Conservation (phyloP, 306 rosid species). For the Hippophae tibetana region DNA sequence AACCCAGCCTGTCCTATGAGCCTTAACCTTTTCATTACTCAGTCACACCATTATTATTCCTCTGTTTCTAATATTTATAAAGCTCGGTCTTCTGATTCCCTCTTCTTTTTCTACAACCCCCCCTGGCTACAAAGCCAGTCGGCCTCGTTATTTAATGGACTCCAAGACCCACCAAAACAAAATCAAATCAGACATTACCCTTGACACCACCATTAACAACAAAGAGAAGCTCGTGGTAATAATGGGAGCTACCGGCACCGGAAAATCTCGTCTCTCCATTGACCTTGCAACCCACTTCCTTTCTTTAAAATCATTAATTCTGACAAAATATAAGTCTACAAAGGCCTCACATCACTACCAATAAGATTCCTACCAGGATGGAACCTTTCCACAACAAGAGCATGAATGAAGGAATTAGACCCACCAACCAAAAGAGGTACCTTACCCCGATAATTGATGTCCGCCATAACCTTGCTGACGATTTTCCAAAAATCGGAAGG, state of each 20-base stretch:
- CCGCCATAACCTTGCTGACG: too few relatives aligned
- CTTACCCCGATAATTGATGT: too few relatives aligned
- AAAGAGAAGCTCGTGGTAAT: slow-evolving; percentile 53
- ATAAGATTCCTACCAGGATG: too few relatives aligned
- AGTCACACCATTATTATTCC: slow-evolving; percentile 9
- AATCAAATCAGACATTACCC: slow-evolving; percentile 15
- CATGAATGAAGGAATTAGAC: too few relatives aligned
- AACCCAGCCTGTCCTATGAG: slow-evolving; percentile 27
- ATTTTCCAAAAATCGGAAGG: too few relatives aligned
- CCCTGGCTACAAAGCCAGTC: slow-evolving; percentile 3
- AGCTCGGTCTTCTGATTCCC: not conserved
- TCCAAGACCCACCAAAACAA: not conserved
- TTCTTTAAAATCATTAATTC: too few relatives aligned
- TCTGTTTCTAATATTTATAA: not conserved
- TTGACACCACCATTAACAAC: slow-evolving; percentile 17
- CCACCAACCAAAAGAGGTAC: too few relatives aligned
- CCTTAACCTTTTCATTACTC: slow-evolving; percentile 25
- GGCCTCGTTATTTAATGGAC: slow-evolving; percentile 28
- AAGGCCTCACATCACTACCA: too few relatives aligned
- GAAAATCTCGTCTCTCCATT: too few relatives aligned
- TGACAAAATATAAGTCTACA: too few relatives aligned
- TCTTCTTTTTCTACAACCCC: not conserved
- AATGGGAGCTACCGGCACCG: slow-evolving; percentile 73
- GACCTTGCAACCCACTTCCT: too few relatives aligned
- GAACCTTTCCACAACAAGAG: too few relatives aligned